These are phyloP conservation scores for Paecilomyces formosus DNA, from an alignment of 2,329 filamentous ascomycete genomes.

Conservation along the genomic window DNA sequence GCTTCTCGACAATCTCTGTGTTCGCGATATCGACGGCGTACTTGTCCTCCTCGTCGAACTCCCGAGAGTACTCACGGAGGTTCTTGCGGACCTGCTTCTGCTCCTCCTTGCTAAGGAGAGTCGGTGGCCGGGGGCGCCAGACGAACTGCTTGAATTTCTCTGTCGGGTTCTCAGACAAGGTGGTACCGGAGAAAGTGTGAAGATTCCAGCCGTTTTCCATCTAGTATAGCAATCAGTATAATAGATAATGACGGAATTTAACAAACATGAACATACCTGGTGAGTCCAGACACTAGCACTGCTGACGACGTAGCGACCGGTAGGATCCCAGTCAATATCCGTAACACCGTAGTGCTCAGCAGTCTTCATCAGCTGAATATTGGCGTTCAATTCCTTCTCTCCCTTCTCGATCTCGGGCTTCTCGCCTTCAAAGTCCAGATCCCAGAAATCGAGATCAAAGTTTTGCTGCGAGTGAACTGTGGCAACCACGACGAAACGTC, in stretches of 20 bases:
- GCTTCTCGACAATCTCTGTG: constrained; percentile 82
- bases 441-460: constrained; percentile 95
- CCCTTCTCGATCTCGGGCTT: constrained; percentile 91
- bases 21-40: constrained; percentile 92
- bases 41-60: constrained; percentile 91
- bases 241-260: neutral
- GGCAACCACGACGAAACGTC: constrained; percentile 88
- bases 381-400: constrained; percentile 90
- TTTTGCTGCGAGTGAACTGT: constrained; percentile 88
- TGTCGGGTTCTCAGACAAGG: constrained; percentile 80
- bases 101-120: constrained; percentile 92
- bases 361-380: constrained; percentile 88
- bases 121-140: constrained; percentile 86
- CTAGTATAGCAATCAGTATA: constrained; percentile 37
- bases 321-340: constrained; percentile 96
- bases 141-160: constrained; percentile 98
- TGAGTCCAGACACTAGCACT: constrained; percentile 96
- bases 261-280: constrained; percentile 54
- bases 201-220: constrained; percentile 99
- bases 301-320: constrained; percentile 86
- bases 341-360: constrained; percentile 96
- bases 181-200: constrained; percentile 90
- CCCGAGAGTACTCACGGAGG: constrained; percentile 87
- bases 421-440: constrained; percentile 96
- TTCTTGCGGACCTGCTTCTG: constrained; percentile 98